These are phyloP conservation scores for Haematococcus sp. DNA, from an alignment of 139 green algal genomes.

Conservation along the genomic window DNA sequence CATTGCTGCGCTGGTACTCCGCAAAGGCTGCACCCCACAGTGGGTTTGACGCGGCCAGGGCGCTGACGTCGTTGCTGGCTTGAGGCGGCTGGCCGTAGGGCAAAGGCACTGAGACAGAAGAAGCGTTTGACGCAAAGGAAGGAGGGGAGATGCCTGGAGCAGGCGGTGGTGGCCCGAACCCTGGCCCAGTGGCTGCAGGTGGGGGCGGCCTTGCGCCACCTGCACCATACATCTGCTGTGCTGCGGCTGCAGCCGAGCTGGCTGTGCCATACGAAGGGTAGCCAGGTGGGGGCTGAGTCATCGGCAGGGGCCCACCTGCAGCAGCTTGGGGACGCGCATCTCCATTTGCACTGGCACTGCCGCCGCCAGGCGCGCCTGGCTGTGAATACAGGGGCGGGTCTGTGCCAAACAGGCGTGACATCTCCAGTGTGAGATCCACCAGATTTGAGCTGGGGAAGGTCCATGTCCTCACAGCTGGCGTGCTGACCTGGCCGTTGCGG, in stretches of 20 bases:
- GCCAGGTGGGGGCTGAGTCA: conserved; percentile 2
- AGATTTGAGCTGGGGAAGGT: conserved; percentile 27
- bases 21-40: conserved; percentile 8
- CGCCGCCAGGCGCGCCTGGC: conserved; percentile 17
- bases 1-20: not conserved
- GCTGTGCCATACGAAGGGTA: not conserved
- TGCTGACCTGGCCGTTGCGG: conserved; percentile 50
- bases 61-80: not conserved
- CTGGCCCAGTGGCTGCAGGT: not conserved
- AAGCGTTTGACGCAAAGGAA: not conserved
- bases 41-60: not conserved
- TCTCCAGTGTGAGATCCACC: conserved; percentile 43
- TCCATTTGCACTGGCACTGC: too few relatives aligned
- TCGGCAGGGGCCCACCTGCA: not conserved
- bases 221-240: not conserved
- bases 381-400: conserved; percentile 85
- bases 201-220: not conserved
- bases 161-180: not conserved
- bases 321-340: too few relatives aligned
- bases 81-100: not conserved
- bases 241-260: not conserved
- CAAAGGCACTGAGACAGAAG: not conserved
- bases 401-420: conserved; percentile 74
- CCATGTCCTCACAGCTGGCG: conserved; percentile 19
- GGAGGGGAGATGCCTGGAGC: not conserved